Evolutionary conservation across 2,329 filamentous ascomycete species (phyloP).

Genomic region (Calonectria hongkongensis): DNA sequence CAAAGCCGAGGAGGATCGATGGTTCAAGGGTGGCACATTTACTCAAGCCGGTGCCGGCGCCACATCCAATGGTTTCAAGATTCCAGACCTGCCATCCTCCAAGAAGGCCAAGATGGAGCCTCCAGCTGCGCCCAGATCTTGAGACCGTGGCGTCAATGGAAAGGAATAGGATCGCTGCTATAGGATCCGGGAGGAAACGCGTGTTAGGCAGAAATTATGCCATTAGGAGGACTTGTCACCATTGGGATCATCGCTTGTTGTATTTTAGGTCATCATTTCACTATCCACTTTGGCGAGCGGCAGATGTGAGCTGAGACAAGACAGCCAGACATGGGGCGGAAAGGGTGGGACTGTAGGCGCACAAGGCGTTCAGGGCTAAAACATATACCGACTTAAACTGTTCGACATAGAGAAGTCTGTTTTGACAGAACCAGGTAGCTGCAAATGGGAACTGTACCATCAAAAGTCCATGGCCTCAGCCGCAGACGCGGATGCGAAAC

Average conservation of each 20-base stretch:
- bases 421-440: background rate
- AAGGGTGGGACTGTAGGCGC: constrained; percentile 41
- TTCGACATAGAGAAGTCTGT: constrained; percentile 1
- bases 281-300: background rate
- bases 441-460: background rate
- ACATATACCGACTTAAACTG: constrained; percentile 21
- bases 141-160: constrained; percentile 9
- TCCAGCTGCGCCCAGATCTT: constrained; percentile 54
- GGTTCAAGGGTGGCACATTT: constrained; percentile 98
- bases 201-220: background rate
- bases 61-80: constrained; percentile 82
- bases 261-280: constrained; percentile 12
- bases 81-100: constrained; percentile 82
- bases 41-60: constrained; percentile 83
- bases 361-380: constrained; percentile 48
- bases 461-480: background rate
- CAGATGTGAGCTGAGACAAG: constrained; percentile 6
- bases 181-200: constrained; percentile 7
- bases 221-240: background rate
- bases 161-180: background rate
- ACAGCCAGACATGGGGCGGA: constrained; percentile 29
- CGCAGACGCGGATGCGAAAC: background rate
- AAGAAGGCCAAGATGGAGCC: constrained; percentile 78
- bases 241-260: constrained; percentile 12
- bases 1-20: constrained; percentile 95